phyloP scores from a whole-genome alignment of 2,329 filamentous ascomycete genomes.

The Penicillium occitanis region DNA sequence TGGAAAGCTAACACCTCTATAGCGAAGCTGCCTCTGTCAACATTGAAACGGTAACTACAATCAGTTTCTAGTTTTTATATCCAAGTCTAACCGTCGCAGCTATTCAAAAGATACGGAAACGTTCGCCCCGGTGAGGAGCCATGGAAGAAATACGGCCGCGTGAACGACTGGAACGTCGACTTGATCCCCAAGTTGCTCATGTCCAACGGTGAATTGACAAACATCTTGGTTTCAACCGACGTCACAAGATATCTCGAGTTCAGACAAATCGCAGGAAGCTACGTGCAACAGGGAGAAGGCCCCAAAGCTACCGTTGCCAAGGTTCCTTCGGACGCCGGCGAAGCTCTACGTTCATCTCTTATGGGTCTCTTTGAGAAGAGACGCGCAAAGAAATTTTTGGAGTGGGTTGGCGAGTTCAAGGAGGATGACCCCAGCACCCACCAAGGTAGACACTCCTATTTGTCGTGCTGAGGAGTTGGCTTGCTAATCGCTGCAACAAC shows the following conservation, averaged over 20 bases:
- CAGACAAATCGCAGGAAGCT: slow-evolving; percentile 93
- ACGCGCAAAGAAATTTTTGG: slow-evolving; percentile 91
- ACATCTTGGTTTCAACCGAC: slow-evolving; percentile 96
- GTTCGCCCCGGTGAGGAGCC: slow-evolving; percentile 76
- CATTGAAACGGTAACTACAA: slow-evolving; percentile 73
- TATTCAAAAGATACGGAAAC: slow-evolving; percentile 97
- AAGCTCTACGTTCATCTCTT: slow-evolving; percentile 86
- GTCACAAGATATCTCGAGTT: slow-evolving; percentile 87
- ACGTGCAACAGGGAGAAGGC: slow-evolving; percentile 84
- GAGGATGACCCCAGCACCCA: slow-evolving; percentile 78
- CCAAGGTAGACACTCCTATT: slow-evolving; percentile 65
- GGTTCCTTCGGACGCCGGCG: slow-evolving; percentile 87
- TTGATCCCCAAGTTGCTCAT: slow-evolving; percentile 97
- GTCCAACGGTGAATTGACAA: slow-evolving; percentile 97
- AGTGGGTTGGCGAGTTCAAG: slow-evolving; percentile 90
- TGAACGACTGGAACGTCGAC: slow-evolving; percentile 99
- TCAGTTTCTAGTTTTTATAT: not conserved
- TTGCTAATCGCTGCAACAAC: slow-evolving; percentile 14
- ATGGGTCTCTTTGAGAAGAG: slow-evolving; percentile 99
- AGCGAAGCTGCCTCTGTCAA: slow-evolving; percentile 96
- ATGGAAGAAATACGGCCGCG: slow-evolving; percentile 95
- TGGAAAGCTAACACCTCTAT: slow-evolving; percentile 33
- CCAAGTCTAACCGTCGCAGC: slow-evolving; percentile 55
- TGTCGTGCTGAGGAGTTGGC: not conserved
- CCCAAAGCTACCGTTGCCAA: slow-evolving; percentile 89